phyloP scores from a whole-genome alignment of 345 rosid species.

The Bruguiera parviflora region DNA sequence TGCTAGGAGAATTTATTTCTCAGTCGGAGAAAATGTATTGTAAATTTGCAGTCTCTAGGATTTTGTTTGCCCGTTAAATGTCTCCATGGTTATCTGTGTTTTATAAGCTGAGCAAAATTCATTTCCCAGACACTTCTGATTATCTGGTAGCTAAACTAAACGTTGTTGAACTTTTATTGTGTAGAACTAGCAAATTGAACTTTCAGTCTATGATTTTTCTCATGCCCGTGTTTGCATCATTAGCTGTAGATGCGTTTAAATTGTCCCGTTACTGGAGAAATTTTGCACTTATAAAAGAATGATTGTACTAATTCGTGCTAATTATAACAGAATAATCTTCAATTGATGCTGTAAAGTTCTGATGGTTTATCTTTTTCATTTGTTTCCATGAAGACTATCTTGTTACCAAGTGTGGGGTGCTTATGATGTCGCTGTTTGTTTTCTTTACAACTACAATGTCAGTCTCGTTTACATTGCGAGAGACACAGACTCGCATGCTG shows the following conservation, averaged over 20 bases:
- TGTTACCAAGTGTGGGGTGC: conserved; percentile 97
- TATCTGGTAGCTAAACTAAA: no score
- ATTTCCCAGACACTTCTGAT: no score
- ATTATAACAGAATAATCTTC: not conserved
- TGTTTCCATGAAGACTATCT: conserved; percentile 70
- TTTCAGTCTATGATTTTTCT: not conserved
- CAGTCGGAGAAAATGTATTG: not conserved
- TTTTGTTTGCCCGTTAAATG: not conserved
- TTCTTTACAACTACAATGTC: conserved; percentile 99
- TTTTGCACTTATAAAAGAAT: not conserved
- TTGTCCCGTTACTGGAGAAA: not conserved
- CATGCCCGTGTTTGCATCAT: not conserved
- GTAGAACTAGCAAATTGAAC: no score
- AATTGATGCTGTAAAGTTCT: not conserved
- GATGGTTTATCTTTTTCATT: conserved; percentile 10
- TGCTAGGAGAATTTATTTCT: not conserved
- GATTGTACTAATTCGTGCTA: not conserved
- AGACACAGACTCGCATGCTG: conserved; percentile 98
- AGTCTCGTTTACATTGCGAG: conserved; percentile 95
- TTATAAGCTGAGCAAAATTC: no score
- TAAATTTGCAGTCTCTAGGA: not conserved
- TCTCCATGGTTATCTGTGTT: not conserved
- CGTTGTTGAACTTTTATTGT: no score
- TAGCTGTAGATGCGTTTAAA: not conserved
- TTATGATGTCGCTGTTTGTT: conserved; percentile 97